A percentile compares a stretch with the other conserved stretches of the same genome.
phyloP scores from a whole-genome alignment of 352 stramenopile genomes.

The Elongisporangium anandrum region DNA sequence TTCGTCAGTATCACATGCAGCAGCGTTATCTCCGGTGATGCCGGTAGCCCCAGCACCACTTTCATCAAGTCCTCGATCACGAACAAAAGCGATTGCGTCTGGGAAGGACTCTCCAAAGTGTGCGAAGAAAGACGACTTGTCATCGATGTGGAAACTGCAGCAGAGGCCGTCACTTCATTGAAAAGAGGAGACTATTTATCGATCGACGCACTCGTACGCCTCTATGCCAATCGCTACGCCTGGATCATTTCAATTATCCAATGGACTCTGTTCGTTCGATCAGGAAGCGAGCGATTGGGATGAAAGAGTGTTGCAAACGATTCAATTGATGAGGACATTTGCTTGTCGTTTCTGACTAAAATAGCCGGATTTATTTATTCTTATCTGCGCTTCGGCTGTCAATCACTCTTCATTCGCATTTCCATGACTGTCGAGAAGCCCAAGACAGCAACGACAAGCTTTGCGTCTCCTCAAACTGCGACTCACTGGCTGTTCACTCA shows the following conservation, averaged over 20 bases:
- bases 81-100: not conserved
- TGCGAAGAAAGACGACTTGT: constrained; percentile 7
- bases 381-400: not conserved
- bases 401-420: not conserved
- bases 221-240: too few species aligned
- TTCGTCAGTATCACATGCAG: not conserved
- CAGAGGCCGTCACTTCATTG: constrained; percentile 19
- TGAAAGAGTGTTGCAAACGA: too few species aligned
- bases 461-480: constrained; percentile 10
- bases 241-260: too few species aligned
- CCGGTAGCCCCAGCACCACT: not conserved
- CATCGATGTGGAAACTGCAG: constrained; percentile 42
- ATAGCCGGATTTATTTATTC: not conserved
- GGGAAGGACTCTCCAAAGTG: not conserved
- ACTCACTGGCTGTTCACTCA: constrained; percentile 31
- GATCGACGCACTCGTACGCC: too few species aligned
- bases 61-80: not conserved
- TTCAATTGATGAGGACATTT: not conserved
- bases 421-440: not conserved
- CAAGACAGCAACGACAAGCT: not conserved
- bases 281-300: too few species aligned
- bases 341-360: not conserved
- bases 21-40: not conserved
- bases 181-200: too few species aligned
- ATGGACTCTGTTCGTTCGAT: too few species aligned